Conservation (phyloP, 2,329 filamentous ascomycete species). For the Talaromyces funiculosus region DNA sequence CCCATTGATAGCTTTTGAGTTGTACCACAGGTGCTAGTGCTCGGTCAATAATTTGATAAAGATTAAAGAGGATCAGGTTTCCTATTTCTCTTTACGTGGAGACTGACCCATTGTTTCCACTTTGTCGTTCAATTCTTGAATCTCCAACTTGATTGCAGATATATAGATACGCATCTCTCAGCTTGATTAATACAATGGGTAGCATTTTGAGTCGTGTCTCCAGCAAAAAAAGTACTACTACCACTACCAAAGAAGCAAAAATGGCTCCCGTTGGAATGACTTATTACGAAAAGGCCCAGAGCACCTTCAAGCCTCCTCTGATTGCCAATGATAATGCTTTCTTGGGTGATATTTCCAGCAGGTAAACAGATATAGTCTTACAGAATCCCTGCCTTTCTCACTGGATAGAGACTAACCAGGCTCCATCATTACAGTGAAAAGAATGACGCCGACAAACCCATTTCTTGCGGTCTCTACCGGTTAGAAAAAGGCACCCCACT, state of each 20-base stretch:
- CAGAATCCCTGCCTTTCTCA: not conserved
- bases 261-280: conserved; percentile 32
- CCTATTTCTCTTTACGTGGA: not conserved
- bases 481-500: conserved; percentile 63
- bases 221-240: not conserved
- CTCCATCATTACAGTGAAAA: conserved; percentile 41
- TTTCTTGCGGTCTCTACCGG: conserved; percentile 61
- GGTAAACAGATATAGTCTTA: conserved; percentile 28
- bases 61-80: conserved; percentile 7
- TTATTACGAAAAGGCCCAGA: conserved; percentile 55
- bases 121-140: not conserved
- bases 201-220: conserved; percentile 8
- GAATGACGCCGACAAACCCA: conserved; percentile 53
- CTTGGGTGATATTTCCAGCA: conserved; percentile 57
- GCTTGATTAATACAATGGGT: not conserved
- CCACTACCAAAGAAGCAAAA: conserved; percentile 4
- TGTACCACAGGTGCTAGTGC: not conserved
- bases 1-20: not conserved
- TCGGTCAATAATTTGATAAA: not conserved
- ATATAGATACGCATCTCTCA: not conserved
- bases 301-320: conserved; percentile 57
- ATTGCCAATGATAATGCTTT: conserved; percentile 65
- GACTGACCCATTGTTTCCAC: not conserved
- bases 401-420: not conserved
- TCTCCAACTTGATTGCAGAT: not conserved